Evolutionary conservation across 2,329 filamentous ascomycete genomes (phyloP).

Genomic region (Neonectria faginata): DNA sequence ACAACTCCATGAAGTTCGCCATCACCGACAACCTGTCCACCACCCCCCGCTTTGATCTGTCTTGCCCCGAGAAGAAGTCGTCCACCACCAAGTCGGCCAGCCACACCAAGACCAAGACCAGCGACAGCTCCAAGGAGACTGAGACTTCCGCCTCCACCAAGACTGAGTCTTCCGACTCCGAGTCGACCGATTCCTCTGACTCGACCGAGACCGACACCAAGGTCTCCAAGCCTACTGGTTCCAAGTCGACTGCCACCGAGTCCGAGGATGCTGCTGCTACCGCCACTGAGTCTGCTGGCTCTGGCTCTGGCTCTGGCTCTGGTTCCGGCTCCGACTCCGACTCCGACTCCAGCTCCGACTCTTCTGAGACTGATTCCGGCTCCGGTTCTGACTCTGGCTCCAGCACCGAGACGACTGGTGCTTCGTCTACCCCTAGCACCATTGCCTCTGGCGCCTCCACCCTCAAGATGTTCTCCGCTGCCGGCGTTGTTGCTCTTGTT

Average conservation of each 20-base stretch:
- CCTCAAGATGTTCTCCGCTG: slow-evolving; percentile 35
- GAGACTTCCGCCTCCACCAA: slow-evolving; percentile 26
- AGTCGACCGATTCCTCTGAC: slow-evolving; percentile 23
- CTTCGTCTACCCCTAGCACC: slow-evolving; percentile 34
- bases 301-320: slow-evolving; percentile 9
- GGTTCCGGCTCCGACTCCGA: slow-evolving; percentile 21
- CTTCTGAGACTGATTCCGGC: slow-evolving; percentile 9
- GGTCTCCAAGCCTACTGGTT: slow-evolving; percentile 24
- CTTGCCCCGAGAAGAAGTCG: slow-evolving; percentile 53
- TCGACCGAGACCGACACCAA: slow-evolving; percentile 30
- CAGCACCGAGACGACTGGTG: slow-evolving; percentile 8
- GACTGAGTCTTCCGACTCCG: slow-evolving; percentile 27
- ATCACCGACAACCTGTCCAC: slow-evolving; percentile 66
- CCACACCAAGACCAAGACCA: slow-evolving; percentile 28
- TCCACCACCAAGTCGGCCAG: slow-evolving; percentile 32
- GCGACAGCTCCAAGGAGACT: slow-evolving; percentile 27
- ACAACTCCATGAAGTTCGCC: slow-evolving; percentile 69
- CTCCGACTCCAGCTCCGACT: slow-evolving; percentile 17
- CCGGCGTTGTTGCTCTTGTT: slow-evolving; percentile 37
- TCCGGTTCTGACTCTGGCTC: slow-evolving; percentile 14
- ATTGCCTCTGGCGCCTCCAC: slow-evolving; percentile 33
- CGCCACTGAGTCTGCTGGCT: slow-evolving; percentile 12
- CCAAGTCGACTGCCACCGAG: slow-evolving; percentile 1
- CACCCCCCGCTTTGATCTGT: slow-evolving; percentile 64
- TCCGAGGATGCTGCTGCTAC: not conserved